Base-by-base conservation (phyloP, 2,329 filamentous ascomycete species). In the Myriosclerotinia scirpicola region DNA sequence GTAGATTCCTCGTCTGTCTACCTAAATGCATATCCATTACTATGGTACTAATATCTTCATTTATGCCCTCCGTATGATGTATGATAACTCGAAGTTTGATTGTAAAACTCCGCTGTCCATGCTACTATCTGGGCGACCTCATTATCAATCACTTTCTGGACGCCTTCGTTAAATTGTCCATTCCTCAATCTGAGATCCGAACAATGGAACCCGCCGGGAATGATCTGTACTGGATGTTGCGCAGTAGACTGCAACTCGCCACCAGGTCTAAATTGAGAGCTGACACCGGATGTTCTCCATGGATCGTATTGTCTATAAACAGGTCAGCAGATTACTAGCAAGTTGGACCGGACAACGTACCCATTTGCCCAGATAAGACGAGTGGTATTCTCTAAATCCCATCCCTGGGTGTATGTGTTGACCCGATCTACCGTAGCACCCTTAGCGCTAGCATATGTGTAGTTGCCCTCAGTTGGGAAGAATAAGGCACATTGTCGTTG, bases 331-430 rank as follows among this genome's bases (percentile, higher is more conserved):
- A 22, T 56, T 38, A 22, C 8, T 30, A 38, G 34, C 38, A 42
- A 52, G n/a, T 22, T 26, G 9, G 38, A 26, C 15, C 14, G 20
- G 36, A 30, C 22, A 15, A 69, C 75, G 44, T 74, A 79, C 76
- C 82, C 86, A 70, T 88, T 87, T 7, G 81, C 80, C 79, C 82
- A 87, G 36, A 87, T 79, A 30, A 89, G 76, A 2, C 85, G 81
- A 20, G 81, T 83, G 2, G 81, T 83, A 65, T 84, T 76, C 48
- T 79, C 80, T 34, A 81, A 75, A 66, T 75, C 67, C 86, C 87
- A 89, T 42, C 87, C 86, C 34, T 81, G 78, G 0, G 85, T 88
- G 71, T 79, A 79, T 20, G 71, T 75, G 74, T 89, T 89, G 50
- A 87, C 72, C 34, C 80, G 74, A 3, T 76, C 76, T 2, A 80